A percentile compares a stretch with the other conserved stretches of the same genome.
phyloP scores from a whole-genome alignment of 495 filamentous ascomycete species.

The Hamigera avellanea region DNA sequence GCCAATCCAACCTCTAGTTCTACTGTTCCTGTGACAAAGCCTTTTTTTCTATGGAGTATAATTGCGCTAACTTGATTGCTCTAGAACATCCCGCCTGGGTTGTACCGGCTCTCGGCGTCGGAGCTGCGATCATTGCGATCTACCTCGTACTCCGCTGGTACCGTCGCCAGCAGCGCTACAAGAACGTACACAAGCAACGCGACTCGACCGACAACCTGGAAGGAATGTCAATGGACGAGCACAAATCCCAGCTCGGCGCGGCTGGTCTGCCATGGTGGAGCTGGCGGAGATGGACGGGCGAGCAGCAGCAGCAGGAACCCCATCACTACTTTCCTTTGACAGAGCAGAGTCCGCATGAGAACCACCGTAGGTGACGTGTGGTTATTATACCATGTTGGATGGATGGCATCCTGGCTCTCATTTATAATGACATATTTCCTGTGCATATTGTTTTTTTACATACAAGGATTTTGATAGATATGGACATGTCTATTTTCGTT shows the following conservation, averaged over 20 bases:
- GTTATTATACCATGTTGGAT: too few species aligned
- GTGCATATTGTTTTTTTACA: too few species aligned
- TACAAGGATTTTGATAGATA: too few species aligned
- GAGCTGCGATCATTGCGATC: background rate
- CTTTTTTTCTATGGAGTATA: too few species aligned
- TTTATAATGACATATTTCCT: too few species aligned
- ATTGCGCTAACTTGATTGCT: too few species aligned
- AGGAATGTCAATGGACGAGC: constrained; percentile 9
- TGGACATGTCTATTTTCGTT: too few species aligned
- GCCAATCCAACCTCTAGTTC: too few species aligned
- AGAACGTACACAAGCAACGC: constrained; percentile 4
- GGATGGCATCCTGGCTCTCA: too few species aligned
- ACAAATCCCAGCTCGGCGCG: constrained; percentile 4
- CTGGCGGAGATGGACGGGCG: constrained; percentile 19
- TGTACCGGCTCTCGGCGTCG: background rate
- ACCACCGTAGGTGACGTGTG: background rate
- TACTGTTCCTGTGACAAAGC: too few species aligned
- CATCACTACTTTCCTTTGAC: constrained; percentile 20
- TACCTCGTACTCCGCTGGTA: background rate
- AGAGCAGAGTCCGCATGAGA: constrained; percentile 10
- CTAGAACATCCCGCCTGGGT: background rate
- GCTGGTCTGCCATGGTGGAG: constrained; percentile 23
- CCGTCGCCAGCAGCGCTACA: constrained; percentile 2
- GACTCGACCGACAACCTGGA: constrained; percentile 15
- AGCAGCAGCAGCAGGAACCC: constrained; percentile 3